These are phyloP conservation scores for Mycena rosella DNA, from an alignment of 768 basidiomycete species.

Conservation along the genomic window DNA sequence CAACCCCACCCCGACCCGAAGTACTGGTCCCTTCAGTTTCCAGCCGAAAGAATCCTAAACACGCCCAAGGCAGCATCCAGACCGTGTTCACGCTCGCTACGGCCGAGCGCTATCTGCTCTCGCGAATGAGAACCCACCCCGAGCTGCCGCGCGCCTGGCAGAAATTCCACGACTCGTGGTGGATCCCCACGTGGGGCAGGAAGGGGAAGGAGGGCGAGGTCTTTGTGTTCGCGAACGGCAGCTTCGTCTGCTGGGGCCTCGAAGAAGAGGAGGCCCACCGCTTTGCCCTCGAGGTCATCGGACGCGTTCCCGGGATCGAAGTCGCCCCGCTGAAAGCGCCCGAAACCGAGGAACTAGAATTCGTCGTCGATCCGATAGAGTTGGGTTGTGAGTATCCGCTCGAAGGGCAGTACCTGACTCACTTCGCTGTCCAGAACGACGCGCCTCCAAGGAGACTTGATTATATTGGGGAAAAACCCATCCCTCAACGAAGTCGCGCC, in stretches of 20 bases:
- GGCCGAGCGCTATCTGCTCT: slow-evolving; percentile 84
- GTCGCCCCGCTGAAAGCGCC: slow-evolving; percentile 73
- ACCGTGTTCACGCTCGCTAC: slow-evolving; percentile 88
- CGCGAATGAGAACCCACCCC: slow-evolving; percentile 65
- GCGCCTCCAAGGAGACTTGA: slow-evolving; percentile 91
- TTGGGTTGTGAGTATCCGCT: slow-evolving; percentile 57
- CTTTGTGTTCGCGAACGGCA: slow-evolving; percentile 91
- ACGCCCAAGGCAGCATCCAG: slow-evolving; percentile 68
- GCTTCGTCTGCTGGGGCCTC: slow-evolving; percentile 92
- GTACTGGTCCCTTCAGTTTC: slow-evolving; percentile 65
- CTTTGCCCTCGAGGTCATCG: slow-evolving; percentile 76
- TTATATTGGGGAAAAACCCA: slow-evolving; percentile 83
- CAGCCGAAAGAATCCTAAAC: slow-evolving; percentile 40
- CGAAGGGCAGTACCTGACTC: slow-evolving; percentile 28
- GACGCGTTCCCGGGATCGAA: slow-evolving; percentile 66
- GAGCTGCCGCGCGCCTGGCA: slow-evolving; percentile 70
- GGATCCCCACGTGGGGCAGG: slow-evolving; percentile 79
- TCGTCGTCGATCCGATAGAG: slow-evolving; percentile 92
- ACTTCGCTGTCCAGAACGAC: slow-evolving; percentile 68
- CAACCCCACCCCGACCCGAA: slow-evolving; percentile 88
- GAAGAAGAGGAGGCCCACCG: slow-evolving; percentile 77
- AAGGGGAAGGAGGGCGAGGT: slow-evolving; percentile 78
- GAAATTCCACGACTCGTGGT: slow-evolving; percentile 81
- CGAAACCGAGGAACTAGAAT: slow-evolving; percentile 93
- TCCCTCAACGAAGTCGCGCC: slow-evolving; percentile 67